These are phyloP conservation scores for Ceratobasidium papillatum DNA, from an alignment of 1,284 basidiomycete species.

Conservation along the genomic window DNA sequence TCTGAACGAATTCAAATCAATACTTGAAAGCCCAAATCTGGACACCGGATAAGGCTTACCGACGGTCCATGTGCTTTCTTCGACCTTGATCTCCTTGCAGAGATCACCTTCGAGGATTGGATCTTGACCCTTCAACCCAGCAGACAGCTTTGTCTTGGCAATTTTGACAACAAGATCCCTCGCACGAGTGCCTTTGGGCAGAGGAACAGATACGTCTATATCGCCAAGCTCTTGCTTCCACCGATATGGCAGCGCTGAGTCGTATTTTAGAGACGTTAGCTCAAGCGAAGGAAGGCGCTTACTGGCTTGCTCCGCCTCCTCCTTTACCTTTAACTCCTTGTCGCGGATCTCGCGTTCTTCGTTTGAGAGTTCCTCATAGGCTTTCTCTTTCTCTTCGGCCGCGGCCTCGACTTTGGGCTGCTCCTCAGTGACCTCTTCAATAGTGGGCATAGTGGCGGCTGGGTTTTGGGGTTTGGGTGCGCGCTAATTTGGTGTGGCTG, in stretches of 20 bases:
- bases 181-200: constrained; percentile 86
- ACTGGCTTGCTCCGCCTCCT: constrained; percentile 87
- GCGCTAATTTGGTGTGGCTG: constrained; percentile 8
- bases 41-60: constrained; percentile 62
- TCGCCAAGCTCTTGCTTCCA: constrained; percentile 94
- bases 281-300: constrained; percentile 49
- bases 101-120: constrained; percentile 90
- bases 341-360: constrained; percentile 82
- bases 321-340: constrained; percentile 70
- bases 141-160: constrained; percentile 81
- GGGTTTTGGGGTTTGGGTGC: constrained; percentile 21
- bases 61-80: constrained; percentile 97
- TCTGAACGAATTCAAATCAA: constrained; percentile 58
- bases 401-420: constrained; percentile 11
- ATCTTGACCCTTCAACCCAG: constrained; percentile 86
- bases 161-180: constrained; percentile 81
- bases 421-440: constrained; percentile 37
- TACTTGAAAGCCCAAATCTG: not conserved
- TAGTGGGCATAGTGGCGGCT: constrained; percentile 34
- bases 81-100: constrained; percentile 91
- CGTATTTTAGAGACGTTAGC: constrained; percentile 42
- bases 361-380: constrained; percentile 78
- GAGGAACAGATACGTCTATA: constrained; percentile 82
- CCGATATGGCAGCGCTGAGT: constrained; percentile 82
- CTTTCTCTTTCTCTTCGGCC: constrained; percentile 54